A percentile compares a stretch with the other conserved stretches of the same genome.
phyloP scores from a whole-genome alignment of 768 basidiomycete species.

The Leccinum ochraceum region DNA sequence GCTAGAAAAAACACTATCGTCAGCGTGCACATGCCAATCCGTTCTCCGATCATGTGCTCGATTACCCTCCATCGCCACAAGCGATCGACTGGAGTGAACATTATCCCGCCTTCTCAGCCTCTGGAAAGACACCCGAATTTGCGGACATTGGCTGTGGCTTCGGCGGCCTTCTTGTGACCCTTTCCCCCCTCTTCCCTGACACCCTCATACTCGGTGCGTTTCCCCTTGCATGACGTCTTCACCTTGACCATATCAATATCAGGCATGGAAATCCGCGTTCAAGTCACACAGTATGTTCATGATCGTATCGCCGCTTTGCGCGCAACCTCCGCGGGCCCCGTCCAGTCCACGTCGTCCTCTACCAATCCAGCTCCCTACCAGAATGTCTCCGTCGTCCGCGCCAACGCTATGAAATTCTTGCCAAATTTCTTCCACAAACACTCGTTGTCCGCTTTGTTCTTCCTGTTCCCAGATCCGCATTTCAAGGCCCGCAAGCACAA shows the following conservation, averaged over 20 bases:
- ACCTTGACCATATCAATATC: conserved; percentile 2
- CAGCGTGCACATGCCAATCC: conserved; percentile 86
- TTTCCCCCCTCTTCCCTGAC: conserved; percentile 90
- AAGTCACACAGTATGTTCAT: conserved; percentile 94
- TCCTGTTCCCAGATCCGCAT: conserved; percentile 98
- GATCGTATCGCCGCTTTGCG: conserved; percentile 94
- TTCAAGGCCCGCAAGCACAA: conserved; percentile 99
- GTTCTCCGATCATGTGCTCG: conserved; percentile 85
- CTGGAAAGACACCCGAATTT: conserved; percentile 79
- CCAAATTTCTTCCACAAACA: conserved; percentile 93
- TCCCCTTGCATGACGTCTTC: conserved; percentile 2
- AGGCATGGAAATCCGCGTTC: conserved; percentile 98
- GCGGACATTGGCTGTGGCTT: conserved; percentile 99
- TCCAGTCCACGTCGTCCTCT: conserved; percentile 23
- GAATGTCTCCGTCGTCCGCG: conserved; percentile 92
- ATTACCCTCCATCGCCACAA: conserved; percentile 78
- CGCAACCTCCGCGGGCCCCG: conserved; percentile 44
- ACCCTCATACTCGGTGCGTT: conserved; percentile 87
- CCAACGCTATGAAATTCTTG: conserved; percentile 98
- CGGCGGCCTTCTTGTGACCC: conserved; percentile 86
- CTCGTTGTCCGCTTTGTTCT: conserved; percentile 91
- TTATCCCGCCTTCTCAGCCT: conserved; percentile 68
- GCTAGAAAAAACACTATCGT: conserved; percentile 79
- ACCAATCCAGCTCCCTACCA: conserved; percentile 55
- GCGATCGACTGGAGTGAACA: conserved; percentile 80